Conservation (phyloP, 331 rosid genomes). For the Stylosanthes scabra region DNA sequence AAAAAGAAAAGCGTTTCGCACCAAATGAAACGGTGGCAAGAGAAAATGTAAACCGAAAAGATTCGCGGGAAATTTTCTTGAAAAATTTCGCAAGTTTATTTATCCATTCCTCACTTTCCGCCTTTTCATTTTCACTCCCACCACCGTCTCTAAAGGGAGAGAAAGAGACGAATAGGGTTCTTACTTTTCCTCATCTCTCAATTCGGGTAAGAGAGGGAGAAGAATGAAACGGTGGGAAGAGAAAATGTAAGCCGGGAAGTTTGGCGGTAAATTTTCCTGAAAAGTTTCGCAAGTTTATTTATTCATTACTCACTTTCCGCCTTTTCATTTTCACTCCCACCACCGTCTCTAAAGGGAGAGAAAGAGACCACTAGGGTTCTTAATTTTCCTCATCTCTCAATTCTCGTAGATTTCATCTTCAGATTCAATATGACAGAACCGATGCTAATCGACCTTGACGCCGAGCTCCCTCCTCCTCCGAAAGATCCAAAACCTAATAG, state of each 20-base stretch:
- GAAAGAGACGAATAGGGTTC: slow-evolving; percentile 15
- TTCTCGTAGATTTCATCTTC: neutral
- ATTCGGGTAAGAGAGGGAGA: no score
- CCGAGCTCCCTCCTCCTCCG: slow-evolving; percentile 35
- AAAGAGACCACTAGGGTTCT: slow-evolving; percentile 9
- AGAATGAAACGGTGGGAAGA: no score
- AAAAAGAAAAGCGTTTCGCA: no score
- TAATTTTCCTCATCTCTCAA: neutral
- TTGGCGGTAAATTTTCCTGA: no score
- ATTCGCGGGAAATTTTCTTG: no score
- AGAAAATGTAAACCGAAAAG: no score
- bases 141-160: neutral
- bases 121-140: neutral
- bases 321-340: neutral
- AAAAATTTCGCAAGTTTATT: no score
- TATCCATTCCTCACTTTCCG: no score
- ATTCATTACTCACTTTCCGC: no score
- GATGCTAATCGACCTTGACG: slow-evolving; percentile 38
- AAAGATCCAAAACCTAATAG: slow-evolving; percentile 41
- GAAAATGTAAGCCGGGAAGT: no score
- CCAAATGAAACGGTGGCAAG: no score
- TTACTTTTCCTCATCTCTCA: neutral
- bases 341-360: neutral
- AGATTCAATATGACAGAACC: slow-evolving; percentile 45
- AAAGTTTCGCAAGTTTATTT: no score